Percentiles rank a stretch among this genome's conserved stretches.
phyloP scores from a whole-genome alignment of 768 basidiomycete species.

The Auriscalpium orientale region DNA sequence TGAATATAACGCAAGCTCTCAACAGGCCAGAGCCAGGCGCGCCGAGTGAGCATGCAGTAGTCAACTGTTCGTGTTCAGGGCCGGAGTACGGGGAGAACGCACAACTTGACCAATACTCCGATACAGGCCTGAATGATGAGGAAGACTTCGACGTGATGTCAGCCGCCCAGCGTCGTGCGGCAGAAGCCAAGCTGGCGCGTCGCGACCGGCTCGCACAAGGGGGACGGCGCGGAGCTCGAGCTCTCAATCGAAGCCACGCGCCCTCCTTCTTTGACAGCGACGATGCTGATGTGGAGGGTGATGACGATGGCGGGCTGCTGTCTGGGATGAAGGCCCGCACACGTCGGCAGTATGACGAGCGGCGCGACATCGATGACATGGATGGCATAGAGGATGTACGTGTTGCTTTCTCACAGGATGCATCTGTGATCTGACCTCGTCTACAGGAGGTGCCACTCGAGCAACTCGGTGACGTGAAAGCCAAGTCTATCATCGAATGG shows the following conservation, averaged over 20 bases:
- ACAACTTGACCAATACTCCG: conserved; percentile 80
- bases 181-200: conserved; percentile 81
- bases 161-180: conserved; percentile 63
- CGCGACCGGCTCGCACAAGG: conserved; percentile 72
- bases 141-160: conserved; percentile 61
- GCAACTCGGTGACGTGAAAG: conserved; percentile 95
- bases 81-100: conserved; percentile 83
- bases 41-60: too few species aligned
- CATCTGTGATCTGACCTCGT: not conserved
- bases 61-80: too few species aligned
- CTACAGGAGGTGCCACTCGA: conserved; percentile 86
- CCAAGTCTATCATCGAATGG: conserved; percentile 96
- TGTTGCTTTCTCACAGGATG: conserved; percentile 8
- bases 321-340: conserved; percentile 77
- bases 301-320: conserved; percentile 49
- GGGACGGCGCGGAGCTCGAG: conserved; percentile 64
- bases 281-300: conserved; percentile 65
- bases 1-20: too few species aligned
- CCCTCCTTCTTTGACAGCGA: conserved; percentile 87
- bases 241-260: conserved; percentile 70
- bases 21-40: too few species aligned
- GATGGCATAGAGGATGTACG: conserved; percentile 83
- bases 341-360: conserved; percentile 90
- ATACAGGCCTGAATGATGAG: conserved; percentile 80
- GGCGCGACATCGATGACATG: conserved; percentile 82